Evolutionary conservation across 192 early-diverging fungal genomes (phyloP).

Genomic region (Oehlia diaphana): DNA sequence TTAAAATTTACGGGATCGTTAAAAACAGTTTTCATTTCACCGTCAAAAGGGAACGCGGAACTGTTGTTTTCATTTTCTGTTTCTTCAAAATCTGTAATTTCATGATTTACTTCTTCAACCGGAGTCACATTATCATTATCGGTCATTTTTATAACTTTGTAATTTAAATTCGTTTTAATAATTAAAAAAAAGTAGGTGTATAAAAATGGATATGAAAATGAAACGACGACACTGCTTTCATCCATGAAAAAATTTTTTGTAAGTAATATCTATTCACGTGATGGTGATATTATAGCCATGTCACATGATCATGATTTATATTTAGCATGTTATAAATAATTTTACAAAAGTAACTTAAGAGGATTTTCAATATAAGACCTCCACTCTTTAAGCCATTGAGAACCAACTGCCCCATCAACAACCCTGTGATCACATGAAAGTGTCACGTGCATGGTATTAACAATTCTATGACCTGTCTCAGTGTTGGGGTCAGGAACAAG

Average conservation of each 20-base stretch:
- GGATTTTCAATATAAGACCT: slow-evolving; percentile 95
- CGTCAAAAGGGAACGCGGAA: slow-evolving; percentile 9
- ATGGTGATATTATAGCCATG: too few species aligned
- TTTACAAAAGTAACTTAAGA: slow-evolving; percentile 87
- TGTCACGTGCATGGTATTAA: slow-evolving; percentile 82
- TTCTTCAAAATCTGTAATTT: background rate
- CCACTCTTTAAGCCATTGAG: slow-evolving; percentile 87
- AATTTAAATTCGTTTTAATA: background rate
- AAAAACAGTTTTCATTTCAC: slow-evolving; percentile 45
- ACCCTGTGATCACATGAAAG: slow-evolving; percentile 92
- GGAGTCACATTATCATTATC: background rate
- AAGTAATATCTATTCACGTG: too few species aligned
- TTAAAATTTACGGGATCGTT: slow-evolving; percentile 54
- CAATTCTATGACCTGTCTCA: slow-evolving; percentile 69
- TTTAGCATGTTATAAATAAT: background rate
- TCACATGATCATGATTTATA: background rate
- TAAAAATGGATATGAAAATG: too few species aligned
- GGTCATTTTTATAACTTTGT: background rate
- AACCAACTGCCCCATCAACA: slow-evolving; percentile 92
- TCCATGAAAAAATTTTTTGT: too few species aligned
- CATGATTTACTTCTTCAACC: background rate
- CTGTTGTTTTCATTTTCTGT: slow-evolving; percentile 5
- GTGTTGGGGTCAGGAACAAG: slow-evolving; percentile 62
- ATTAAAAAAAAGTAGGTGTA: too few species aligned
- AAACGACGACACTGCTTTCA: too few species aligned